phyloP scores from a whole-genome alignment of 345 rosid species.

The Eucalyptus curtisii region DNA sequence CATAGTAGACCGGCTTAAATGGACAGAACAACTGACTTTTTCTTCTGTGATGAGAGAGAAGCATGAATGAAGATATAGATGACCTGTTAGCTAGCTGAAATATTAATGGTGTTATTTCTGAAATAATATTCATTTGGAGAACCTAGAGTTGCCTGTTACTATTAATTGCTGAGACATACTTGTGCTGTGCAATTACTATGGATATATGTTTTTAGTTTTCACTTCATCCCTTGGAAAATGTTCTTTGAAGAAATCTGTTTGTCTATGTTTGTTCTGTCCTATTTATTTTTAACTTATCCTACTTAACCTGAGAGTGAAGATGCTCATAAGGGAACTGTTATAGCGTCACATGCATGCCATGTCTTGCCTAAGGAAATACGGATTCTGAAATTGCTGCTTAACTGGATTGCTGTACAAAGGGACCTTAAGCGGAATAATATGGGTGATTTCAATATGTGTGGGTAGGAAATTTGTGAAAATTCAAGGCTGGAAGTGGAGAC shows the following conservation, averaged over 20 bases:
- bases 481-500: background rate
- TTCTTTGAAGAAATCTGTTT: background rate
- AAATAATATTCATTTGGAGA: background rate
- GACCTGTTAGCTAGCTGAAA: background rate
- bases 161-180: background rate
- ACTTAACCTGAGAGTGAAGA: background rate
- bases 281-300: background rate
- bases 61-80: background rate
- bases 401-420: background rate
- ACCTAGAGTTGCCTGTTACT: background rate
- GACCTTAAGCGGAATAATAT: background rate
- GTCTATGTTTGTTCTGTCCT: background rate
- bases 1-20: background rate
- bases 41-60: background rate
- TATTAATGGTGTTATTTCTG: background rate
- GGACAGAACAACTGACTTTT: background rate
- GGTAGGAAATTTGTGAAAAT: background rate
- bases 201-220: background rate
- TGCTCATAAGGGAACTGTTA: background rate
- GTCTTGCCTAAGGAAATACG: background rate
- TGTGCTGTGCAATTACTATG: background rate
- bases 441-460: background rate
- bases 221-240: background rate
- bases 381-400: background rate
- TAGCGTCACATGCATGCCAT: background rate